Base-by-base conservation (phyloP, 192 early-diverging fungal species). In the Podila epicladia region DNA sequence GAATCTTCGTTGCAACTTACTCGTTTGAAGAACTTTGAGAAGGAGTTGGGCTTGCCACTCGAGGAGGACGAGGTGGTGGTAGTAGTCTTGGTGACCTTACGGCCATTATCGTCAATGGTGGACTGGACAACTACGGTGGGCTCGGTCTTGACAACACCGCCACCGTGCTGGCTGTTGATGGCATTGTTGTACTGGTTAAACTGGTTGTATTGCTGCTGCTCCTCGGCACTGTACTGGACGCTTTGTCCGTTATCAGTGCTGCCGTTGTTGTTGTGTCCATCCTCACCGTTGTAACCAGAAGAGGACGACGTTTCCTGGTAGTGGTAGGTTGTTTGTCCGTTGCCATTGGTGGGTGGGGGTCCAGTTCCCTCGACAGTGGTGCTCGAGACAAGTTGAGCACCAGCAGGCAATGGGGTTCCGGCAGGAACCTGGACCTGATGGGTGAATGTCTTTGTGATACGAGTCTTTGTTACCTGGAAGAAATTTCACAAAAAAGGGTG, bases 391-490 rank as follows among this genome's bases (percentile, higher is more conserved):
- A 73, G 67, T 24, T 32, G 41, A 0, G 77, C 77, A 26, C 77
- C 77, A 32, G 65, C 64, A 12, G 77, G 77, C 3, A 80, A 60
- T 6, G 77, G 77, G 6, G 71, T 69, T 9, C 77, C 77, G 22
- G 77, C 71, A 2, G 77, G 77, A 38, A 80, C 77, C 66, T 80
- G 59, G 61, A 80, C 71, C 67, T 80, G 77, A 38, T 80, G 72
- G 50, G 60, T 80, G 55, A 69, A 72, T 6, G 71, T 80, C 71
- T 80, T 80, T 33, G 67, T 80, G 62, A 80, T 55, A 55, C 53
- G 53, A 55, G 53, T 55, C 19, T 55, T 55, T 24, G 53, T 55
- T 26, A 55, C 53, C 53, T 55, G 24, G 24, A 55, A 55, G 6
- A 26, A 24, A 22, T n/a, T 7, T 22, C 3, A 55, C 6, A 26